Base-by-base conservation (phyloP, 2,329 filamentous ascomycete genomes). In the Diaporthe capsici region DNA sequence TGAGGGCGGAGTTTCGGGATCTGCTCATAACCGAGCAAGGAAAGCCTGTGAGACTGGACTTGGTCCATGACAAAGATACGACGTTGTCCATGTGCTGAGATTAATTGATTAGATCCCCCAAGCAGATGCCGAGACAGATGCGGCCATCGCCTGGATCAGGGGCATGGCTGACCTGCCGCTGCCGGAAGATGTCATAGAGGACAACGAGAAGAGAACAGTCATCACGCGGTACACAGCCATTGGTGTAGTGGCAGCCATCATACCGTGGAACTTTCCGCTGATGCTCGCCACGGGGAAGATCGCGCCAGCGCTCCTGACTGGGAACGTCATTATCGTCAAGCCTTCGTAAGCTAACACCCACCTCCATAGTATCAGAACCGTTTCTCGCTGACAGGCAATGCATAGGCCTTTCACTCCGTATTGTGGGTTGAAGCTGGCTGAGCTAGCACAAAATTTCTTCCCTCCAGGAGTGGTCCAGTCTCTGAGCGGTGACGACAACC, bases 381-480 rank as follows among this genome's bases (percentile, higher is more conserved):
- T 28, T 22, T 49, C 5, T 15, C 20, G 12, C 20, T 65, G 10
- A 65, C 42, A 53, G 13, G 8, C n/a, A n/a, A 90, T 88, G 80
- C 8, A 20, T 49, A 63, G 53, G 10, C 53, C 53, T 20, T 63
- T 63, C 37, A 90, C 90, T 0, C 90, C 90, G 0, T 92, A 91
- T 82, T 87, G 86, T 4, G 84, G 84, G 5, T 84, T 93, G 49
- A 93, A 93, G 81, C 80, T 91, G 22, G 88, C 86, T 13, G 90
- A 93, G 81, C 81, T 93, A 2, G 89, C 86, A 0, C 86, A 89
- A 76, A 80, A 86, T 17, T 84, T 92, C 82, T 90, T 92, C 81
- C 90, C 90, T 2, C 87, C 89, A 0, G 92, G 91, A 57, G 90
- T 93, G 25, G 80, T 93, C 2, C 91, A 92, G 79, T 88, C 85